Conservation (phyloP, 2,329 filamentous ascomycete genomes). For the Lasiodiplodia sp. region DNA sequence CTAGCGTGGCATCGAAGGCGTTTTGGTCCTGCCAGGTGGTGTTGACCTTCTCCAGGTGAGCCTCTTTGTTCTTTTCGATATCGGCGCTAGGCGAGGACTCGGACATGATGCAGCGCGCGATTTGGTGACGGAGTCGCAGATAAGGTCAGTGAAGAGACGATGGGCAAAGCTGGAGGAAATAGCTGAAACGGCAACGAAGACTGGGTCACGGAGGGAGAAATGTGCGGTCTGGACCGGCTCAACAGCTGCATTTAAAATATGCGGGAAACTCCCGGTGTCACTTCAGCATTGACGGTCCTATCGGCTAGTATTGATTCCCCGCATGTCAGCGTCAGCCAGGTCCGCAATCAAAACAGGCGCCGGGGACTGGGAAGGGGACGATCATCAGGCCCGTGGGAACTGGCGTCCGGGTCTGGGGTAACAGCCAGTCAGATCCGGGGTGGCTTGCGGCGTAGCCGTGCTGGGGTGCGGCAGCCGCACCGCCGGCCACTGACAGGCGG, state of each 20-base stretch:
- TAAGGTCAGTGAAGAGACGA: background rate
- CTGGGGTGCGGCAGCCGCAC: background rate
- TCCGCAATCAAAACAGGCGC: slow-evolving; percentile 23
- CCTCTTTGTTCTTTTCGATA: slow-evolving; percentile 15
- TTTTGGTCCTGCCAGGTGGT: slow-evolving; percentile 29
- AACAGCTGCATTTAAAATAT: slow-evolving; percentile 6
- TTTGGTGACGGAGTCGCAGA: background rate
- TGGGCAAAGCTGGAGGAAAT: background rate
- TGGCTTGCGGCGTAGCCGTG: slow-evolving; percentile 21
- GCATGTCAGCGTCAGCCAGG: slow-evolving; percentile 13
- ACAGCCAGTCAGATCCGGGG: slow-evolving; percentile 19
- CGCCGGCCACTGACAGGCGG: background rate
- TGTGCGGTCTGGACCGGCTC: background rate
- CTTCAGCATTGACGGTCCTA: slow-evolving; percentile 2
- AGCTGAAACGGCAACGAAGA: background rate
- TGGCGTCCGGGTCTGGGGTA: slow-evolving; percentile 14
- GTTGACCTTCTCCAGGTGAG: slow-evolving; percentile 33
- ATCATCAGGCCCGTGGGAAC: slow-evolving; percentile 9
- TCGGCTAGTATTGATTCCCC: slow-evolving; percentile 6
- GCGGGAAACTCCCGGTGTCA: slow-evolving; percentile 1
- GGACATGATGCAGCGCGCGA: slow-evolving; percentile 9
- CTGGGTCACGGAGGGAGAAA: background rate
- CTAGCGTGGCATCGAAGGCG: slow-evolving; percentile 34
- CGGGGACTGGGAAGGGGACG: slow-evolving; percentile 7
- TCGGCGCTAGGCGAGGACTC: slow-evolving; percentile 1